Conservation (phyloP, 257 asterid genomes). For the Haberlea rhodopensis region DNA sequence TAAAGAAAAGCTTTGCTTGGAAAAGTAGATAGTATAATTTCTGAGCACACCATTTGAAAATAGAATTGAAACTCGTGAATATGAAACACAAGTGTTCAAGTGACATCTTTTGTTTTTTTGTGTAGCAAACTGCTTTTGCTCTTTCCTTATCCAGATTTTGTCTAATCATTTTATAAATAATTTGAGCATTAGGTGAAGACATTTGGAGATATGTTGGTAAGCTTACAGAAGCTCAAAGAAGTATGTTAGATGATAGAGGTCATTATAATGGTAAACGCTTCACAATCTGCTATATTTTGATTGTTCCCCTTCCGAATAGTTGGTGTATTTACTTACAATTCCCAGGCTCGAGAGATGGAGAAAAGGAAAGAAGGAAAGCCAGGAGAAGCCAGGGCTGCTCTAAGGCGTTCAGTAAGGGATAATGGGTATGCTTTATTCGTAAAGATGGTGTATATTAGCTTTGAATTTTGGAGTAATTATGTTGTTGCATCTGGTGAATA, state of each 20-base stretch:
- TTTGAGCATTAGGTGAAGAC: conserved; percentile 72
- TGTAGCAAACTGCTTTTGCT: neutral
- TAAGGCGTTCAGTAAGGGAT: conserved; percentile 96
- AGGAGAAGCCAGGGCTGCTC: conserved; percentile 91
- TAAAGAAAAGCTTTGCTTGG: too few species aligned
- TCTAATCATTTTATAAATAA: conserved; percentile 18
- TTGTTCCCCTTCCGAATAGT: neutral
- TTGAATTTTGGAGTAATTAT: neutral
- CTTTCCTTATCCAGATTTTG: neutral
- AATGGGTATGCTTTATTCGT: conserved; percentile 57
- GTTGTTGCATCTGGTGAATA: neutral
- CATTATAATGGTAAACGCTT: conserved; percentile 2
- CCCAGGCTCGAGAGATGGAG: conserved; percentile 98
- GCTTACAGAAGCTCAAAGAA: conserved; percentile 94
- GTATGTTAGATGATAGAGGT: conserved; percentile 97
- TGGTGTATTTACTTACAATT: conserved; percentile 9
- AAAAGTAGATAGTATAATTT: neutral
- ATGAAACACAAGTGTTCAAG: neutral
- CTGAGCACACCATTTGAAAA: neutral
- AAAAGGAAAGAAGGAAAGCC: conserved; percentile 93
- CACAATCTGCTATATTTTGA: conserved; percentile 7
- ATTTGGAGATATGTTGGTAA: conserved; percentile 96
- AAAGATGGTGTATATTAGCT: neutral
- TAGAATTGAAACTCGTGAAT: neutral
- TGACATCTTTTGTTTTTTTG: neutral